phyloP scores from a whole-genome alignment of 1,139 yeast species.

The Zhuliangozyma blackwelliae region DNA sequence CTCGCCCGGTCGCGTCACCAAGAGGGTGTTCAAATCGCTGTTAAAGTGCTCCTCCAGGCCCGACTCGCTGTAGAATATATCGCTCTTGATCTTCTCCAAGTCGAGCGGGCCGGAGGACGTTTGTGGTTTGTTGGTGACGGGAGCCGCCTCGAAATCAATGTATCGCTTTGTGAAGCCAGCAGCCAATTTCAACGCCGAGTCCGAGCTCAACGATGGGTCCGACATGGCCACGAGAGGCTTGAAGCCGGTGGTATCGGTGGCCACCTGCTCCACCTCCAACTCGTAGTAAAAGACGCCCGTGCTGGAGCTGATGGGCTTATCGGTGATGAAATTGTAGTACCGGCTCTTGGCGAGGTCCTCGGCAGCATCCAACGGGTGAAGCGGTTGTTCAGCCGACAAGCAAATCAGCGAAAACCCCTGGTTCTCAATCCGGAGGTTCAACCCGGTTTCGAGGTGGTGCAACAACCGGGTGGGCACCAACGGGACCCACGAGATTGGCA shows the following conservation, averaged over 20 bases:
- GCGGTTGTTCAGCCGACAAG: constrained; percentile 13
- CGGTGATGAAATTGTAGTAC: constrained; percentile 33
- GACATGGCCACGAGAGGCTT: constrained; percentile 31
- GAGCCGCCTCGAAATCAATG: constrained; percentile 17
- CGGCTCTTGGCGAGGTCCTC: constrained; percentile 9
- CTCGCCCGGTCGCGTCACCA: constrained; percentile 34
- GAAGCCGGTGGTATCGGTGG: constrained; percentile 27
- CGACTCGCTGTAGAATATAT: constrained; percentile 18
- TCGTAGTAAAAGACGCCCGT: constrained; percentile 38
- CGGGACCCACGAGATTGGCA: constrained; percentile 42
- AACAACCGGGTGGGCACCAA: constrained; percentile 24
- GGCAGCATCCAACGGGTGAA: constrained; percentile 4
- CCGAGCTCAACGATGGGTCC: constrained; percentile 33
- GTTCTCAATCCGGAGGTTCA: constrained; percentile 21
- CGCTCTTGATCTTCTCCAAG: constrained; percentile 27
- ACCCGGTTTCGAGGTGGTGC: constrained; percentile 17
- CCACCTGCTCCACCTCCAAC: constrained; percentile 29
- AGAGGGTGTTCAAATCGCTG: constrained; percentile 17
- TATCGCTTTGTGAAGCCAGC: constrained; percentile 34
- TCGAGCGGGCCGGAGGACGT: constrained; percentile 16
- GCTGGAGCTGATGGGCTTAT: constrained; percentile 28
- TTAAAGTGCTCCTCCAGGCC: constrained; percentile 9
- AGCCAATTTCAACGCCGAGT: constrained; percentile 29
- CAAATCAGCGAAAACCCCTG: constrained; percentile 29
- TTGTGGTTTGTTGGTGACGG: constrained; percentile 2